Evolutionary conservation across 1,139 yeast genomes (phyloP).

Genomic region (Debaryomyces psychrophilus): DNA sequence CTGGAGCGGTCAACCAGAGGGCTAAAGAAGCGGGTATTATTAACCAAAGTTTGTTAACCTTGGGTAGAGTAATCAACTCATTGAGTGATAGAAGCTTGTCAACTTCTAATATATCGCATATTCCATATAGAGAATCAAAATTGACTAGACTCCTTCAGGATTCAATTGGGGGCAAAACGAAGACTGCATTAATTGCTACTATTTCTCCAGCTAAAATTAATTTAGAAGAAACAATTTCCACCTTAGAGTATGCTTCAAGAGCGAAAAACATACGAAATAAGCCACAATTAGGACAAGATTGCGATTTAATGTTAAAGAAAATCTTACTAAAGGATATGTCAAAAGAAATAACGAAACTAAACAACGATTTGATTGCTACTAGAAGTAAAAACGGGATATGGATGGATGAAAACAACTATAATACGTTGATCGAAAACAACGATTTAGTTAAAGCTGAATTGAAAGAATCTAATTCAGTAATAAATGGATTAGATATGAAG

Average conservation of each 20-base stretch:
- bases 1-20: constrained; percentile 77
- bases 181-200: constrained; percentile 79
- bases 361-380: constrained; percentile 63
- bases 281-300: constrained; percentile 61
- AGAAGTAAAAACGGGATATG: constrained; percentile 65
- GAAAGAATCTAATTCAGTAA: constrained; percentile 23
- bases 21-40: constrained; percentile 91
- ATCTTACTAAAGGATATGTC: constrained; percentile 62
- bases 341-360: constrained; percentile 56
- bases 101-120: constrained; percentile 40
- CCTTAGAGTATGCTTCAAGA: constrained; percentile 81
- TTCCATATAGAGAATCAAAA: constrained; percentile 87
- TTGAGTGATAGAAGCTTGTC: constrained; percentile 36
- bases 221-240: constrained; percentile 77
- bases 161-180: constrained; percentile 81
- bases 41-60: constrained; percentile 77
- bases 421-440: constrained; percentile 43
- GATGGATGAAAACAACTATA: constrained; percentile 61
- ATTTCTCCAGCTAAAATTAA: constrained; percentile 78
- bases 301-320: constrained; percentile 57
- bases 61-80: constrained; percentile 83
- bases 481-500: constrained; percentile 19
- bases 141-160: constrained; percentile 79
- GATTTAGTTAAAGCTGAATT: constrained; percentile 30
- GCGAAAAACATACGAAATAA: constrained; percentile 78